Evolutionary conservation across 148 eudicot genomes (phyloP), one percentile per base, ranked within the genome.

Genomic region (Fagopyrum tataricum): DNA sequence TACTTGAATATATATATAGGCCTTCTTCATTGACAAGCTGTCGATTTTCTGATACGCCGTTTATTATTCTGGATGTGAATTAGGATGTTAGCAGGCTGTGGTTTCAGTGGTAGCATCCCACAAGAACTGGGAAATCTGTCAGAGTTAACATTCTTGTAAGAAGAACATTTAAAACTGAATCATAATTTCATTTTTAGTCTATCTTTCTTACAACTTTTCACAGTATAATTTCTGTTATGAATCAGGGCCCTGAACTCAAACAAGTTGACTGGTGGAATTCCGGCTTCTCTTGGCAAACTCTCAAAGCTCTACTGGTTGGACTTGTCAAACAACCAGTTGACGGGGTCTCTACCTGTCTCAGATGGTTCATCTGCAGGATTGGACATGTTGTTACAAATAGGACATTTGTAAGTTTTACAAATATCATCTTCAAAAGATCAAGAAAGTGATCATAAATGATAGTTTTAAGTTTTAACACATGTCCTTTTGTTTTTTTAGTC

Each of bases 81-180:
- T 58, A 94, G 98, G 79, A 94, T 89, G 62, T 79, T 94, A 21
- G 93, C 98, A 18, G 97, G 98, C 1, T 94, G 98, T 82, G 80
- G 97, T 66, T 94, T 94, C 84, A 85, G 81, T 68, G 94, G 96
- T 59, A 83, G n/a, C 75, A 89, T 94, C 84, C 98, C 98, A 67
- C 70, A 68, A 15, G 97, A 89, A 83, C 62, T 94, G 56, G 98
- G 98, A 75, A 89, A 84, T 55, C 98, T 94, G 71, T 49, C 80
- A 41, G 82, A 79, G 53, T 81, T 94, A 59, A 80, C 91, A 39
- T 91, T 85, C 78, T 75, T 94, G 98, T 94, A 87, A 79, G 89
- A 77, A 71, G 10, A 47, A 9, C 43, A 74, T 11, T 0, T 31
- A 31, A 31, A 31, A 31, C 37, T 31, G 37, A 31, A 31, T 31